Conservation (phyloP, 352 stramenopile species). For the Pythium coloratum region DNA sequence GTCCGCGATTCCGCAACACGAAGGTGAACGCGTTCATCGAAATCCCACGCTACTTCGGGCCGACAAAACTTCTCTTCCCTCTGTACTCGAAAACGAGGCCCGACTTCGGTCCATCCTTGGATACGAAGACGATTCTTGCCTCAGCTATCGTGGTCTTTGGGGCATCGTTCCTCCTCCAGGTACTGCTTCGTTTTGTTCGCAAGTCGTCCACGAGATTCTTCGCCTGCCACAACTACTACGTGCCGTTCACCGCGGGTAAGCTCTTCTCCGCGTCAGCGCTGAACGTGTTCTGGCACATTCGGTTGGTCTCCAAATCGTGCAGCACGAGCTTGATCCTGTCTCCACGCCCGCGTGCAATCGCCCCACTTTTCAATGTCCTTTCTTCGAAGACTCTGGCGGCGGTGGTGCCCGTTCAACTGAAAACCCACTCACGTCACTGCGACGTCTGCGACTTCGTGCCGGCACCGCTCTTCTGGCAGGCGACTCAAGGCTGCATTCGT, state of each 20-base stretch:
- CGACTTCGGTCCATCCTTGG: conserved; percentile 16
- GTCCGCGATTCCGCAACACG: conserved; percentile 21
- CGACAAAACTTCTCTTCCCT: neutral
- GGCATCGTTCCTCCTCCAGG: neutral
- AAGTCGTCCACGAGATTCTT: neutral
- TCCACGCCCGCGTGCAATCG: no score
- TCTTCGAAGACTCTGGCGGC: neutral
- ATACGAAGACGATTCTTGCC: neutral
- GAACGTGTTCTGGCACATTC: conserved; percentile 16
- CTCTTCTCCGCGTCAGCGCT: conserved; percentile 6
- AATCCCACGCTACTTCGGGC: conserved; percentile 1
- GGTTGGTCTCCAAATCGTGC: neutral
- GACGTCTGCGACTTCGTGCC: neutral
- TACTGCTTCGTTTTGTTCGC: neutral
- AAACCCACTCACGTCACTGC: neutral
- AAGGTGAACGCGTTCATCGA: conserved; percentile 9
- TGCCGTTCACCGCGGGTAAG: conserved; percentile 9
- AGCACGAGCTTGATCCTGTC: neutral
- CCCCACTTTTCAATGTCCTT: neutral
- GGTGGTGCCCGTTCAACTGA: neutral
- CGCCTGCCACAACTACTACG: conserved; percentile 15
- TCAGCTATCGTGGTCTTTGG: neutral
- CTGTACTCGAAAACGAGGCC: neutral
- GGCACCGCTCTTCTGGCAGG: neutral
- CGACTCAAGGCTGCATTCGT: neutral